Conservation (phyloP, 1,139 yeast species). For the Kurtzmaniella quercitrusa region DNA sequence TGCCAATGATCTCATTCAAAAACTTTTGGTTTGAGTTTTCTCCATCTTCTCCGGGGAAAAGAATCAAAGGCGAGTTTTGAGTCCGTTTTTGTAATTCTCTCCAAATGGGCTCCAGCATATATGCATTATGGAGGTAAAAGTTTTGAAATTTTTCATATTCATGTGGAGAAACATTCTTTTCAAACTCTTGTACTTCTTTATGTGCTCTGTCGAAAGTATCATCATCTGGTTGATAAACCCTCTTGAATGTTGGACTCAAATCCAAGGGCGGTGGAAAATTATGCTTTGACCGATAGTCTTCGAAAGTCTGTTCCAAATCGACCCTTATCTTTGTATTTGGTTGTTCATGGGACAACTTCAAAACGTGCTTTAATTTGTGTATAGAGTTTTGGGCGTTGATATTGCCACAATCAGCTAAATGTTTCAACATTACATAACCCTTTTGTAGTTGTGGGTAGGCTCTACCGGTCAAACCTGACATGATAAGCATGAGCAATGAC, state of each 20-base stretch:
- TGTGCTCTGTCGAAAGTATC: slow-evolving; percentile 5
- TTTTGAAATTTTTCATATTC: slow-evolving; percentile 4
- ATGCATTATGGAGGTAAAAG: slow-evolving; percentile 5
- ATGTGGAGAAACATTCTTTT: not conserved
- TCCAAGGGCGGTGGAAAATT: not conserved
- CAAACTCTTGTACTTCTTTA: slow-evolving; percentile 2
- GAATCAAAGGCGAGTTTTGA: slow-evolving; percentile 6
- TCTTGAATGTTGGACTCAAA: slow-evolving; percentile 2
- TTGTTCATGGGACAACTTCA: slow-evolving; percentile 14
- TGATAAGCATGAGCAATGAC: slow-evolving; percentile 37
- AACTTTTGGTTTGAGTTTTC: slow-evolving; percentile 8
- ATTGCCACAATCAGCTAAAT: slow-evolving; percentile 40
- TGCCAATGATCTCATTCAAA: slow-evolving; percentile 18
- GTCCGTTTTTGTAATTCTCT: slow-evolving; percentile 6
- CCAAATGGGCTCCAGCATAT: slow-evolving; percentile 9
- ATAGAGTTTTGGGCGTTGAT: slow-evolving; percentile 36
- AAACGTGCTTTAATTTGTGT: slow-evolving; percentile 20
- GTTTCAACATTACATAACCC: slow-evolving; percentile 32
- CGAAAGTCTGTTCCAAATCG: slow-evolving; percentile 13
- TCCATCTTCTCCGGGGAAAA: not conserved
- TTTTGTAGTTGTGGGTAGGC: slow-evolving; percentile 24
- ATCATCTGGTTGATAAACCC: slow-evolving; percentile 6
- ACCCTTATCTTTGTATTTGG: slow-evolving; percentile 19
- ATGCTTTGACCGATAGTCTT: slow-evolving; percentile 3
- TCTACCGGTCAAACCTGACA: slow-evolving; percentile 32